These are phyloP conservation scores for Tanacetum coccineum DNA, from an alignment of 129 eudicot species.

Conservation along the genomic window DNA sequence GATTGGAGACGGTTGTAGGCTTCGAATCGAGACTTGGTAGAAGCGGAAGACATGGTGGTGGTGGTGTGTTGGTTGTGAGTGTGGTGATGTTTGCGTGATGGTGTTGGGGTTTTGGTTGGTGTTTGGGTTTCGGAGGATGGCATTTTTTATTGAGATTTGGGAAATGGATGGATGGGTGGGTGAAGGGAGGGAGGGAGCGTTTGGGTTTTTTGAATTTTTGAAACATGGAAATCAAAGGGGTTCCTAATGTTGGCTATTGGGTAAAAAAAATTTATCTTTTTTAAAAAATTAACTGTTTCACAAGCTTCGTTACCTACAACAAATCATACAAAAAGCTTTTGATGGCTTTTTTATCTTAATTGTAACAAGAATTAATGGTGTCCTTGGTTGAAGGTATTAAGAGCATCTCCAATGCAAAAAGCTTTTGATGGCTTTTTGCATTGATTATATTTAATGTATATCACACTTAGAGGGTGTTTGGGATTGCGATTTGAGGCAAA, in stretches of 20 bases:
- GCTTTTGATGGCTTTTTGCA: no score
- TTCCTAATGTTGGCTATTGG: background rate
- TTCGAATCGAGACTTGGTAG: slow-evolving; percentile 59
- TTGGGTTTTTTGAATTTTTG: slow-evolving; percentile 25
- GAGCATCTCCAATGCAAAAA: no score
- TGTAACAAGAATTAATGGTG: no score
- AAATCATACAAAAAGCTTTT: no score
- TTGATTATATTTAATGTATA: no score
- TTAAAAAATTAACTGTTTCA: no score
- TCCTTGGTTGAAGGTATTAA: no score
- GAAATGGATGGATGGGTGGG: background rate
- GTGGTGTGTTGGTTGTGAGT: slow-evolving; percentile 17
- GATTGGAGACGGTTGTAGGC: slow-evolving; percentile 94
- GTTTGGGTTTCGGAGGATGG: slow-evolving; percentile 44
- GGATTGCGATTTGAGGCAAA: no score
- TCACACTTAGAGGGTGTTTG: no score
- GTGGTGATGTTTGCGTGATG: slow-evolving; percentile 38
- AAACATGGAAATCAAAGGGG: background rate
- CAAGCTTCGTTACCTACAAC: no score
- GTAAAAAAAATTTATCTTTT: no score
- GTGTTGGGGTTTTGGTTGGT: slow-evolving; percentile 51
- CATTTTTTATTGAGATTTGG: slow-evolving; percentile 33
- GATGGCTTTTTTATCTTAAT: no score
- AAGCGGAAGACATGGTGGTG: slow-evolving; percentile 33
- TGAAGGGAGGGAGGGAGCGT: background rate